phyloP scores from a whole-genome alignment of 148 eudicot species.

The Rhododendron simsii region DNA sequence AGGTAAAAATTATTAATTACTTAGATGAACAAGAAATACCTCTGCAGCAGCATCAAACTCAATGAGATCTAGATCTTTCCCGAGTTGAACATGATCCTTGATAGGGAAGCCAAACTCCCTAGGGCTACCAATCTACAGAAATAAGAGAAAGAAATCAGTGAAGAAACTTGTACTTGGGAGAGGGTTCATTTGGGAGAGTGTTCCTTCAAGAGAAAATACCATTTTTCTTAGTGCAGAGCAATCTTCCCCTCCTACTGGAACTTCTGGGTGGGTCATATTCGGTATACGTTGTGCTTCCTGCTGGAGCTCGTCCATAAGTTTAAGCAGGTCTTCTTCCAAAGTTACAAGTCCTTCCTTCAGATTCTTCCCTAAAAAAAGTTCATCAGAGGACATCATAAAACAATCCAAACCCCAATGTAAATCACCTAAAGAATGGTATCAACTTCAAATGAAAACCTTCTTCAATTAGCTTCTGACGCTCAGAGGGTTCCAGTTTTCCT shows the following conservation, averaged over 20 bases:
- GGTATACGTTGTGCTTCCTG: conserved; percentile 87
- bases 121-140: conserved; percentile 58
- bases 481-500: conserved; percentile 70
- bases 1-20: background rate
- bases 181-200: no score
- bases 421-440: background rate
- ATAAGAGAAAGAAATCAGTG: background rate
- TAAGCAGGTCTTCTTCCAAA: conserved; percentile 72
- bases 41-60: conserved; percentile 92
- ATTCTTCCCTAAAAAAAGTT: conserved; percentile 57
- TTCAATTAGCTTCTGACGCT: conserved; percentile 83
- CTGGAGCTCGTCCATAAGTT: conserved; percentile 81
- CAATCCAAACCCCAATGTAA: background rate
- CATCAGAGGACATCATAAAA: conserved; percentile 21
- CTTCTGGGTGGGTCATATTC: conserved; percentile 94
- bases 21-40: conserved; percentile 36
- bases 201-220: conserved; percentile 51
- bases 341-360: conserved; percentile 66
- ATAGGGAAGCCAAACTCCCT: conserved; percentile 56
- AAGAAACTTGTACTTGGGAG: background rate
- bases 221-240: conserved; percentile 55
- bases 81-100: conserved; percentile 82
- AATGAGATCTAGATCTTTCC: conserved; percentile 85
- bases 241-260: conserved; percentile 81
- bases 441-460: conserved; percentile 46